A percentile compares a stretch with the other conserved stretches of the same genome.
These are phyloP conservation scores for Pseudogymnoascus sp. DNA, from an alignment of 2,329 filamentous ascomycete species.

Conservation along the genomic window DNA sequence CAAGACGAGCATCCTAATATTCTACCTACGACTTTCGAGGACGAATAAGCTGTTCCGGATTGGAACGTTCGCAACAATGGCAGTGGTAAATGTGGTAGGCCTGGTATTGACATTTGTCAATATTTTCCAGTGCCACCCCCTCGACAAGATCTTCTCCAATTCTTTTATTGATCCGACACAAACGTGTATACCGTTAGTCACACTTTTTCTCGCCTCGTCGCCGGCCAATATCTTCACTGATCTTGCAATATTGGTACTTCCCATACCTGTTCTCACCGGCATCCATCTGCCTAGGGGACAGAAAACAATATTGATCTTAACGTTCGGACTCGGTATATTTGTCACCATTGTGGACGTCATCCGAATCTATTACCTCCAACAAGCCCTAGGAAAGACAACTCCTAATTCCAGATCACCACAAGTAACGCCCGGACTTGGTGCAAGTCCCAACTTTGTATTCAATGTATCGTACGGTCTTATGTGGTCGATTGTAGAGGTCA, in stretches of 20 bases:
- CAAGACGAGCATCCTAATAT: conserved; percentile 79
- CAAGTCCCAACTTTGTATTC: conserved; percentile 44
- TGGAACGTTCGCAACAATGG: conserved; percentile 67
- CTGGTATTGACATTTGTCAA: conserved; percentile 72
- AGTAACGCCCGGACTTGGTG: not conserved
- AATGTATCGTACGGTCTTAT: conserved; percentile 77
- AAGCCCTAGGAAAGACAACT: conserved; percentile 4
- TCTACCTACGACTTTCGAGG: conserved; percentile 73
- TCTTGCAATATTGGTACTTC: conserved; percentile 72
- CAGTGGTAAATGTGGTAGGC: conserved; percentile 69
- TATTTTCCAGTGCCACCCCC: conserved; percentile 71
- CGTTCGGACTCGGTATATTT: conserved; percentile 77
- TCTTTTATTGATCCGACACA: not conserved
- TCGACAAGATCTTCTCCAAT: conserved; percentile 54
- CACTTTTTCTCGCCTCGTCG: conserved; percentile 61
- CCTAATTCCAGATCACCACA: not conserved
- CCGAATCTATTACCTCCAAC: conserved; percentile 77
- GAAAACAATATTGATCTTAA: conserved; percentile 76
- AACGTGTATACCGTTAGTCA: conserved; percentile 37
- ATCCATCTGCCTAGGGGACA: conserved; percentile 76
- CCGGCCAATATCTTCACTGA: conserved; percentile 88
- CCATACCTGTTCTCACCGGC: conserved; percentile 73
- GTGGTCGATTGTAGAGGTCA: conserved; percentile 88
- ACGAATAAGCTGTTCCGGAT: conserved; percentile 65
- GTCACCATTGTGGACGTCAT: conserved; percentile 79